Evolutionary conservation across 163 green algal species (phyloP).

Genomic region (Chlorella variabilis): DNA sequence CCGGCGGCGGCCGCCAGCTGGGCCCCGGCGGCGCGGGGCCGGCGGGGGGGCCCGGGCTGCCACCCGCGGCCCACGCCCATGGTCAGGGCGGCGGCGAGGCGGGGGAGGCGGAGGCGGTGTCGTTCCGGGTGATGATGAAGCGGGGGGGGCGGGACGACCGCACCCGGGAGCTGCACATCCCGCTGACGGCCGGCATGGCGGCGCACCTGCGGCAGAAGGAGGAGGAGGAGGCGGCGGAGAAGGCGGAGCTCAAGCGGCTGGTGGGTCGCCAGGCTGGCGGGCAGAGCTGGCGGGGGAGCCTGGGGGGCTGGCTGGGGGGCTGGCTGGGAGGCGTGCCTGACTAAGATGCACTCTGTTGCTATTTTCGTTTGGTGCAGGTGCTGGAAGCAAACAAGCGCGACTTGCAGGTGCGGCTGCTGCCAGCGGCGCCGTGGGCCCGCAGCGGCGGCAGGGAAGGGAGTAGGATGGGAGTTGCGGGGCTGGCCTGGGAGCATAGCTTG

Average conservation of each 20-base stretch:
- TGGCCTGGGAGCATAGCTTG: too few relatives aligned
- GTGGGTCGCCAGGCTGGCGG: too few relatives aligned
- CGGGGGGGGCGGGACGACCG: slow-evolving; percentile 72
- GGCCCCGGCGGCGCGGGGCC: not conserved
- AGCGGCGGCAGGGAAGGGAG: too few relatives aligned
- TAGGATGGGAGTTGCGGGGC: too few relatives aligned
- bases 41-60: not conserved
- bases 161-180: slow-evolving; percentile 61
- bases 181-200: slow-evolving; percentile 70
- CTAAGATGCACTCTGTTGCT: too few relatives aligned
- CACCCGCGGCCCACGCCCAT: not conserved
- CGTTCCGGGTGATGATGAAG: slow-evolving; percentile 63
- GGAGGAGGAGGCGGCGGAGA: slow-evolving; percentile 75
- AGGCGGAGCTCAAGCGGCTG: slow-evolving; percentile 84
- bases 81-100: not conserved
- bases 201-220: slow-evolving; percentile 60
- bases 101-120: not conserved
- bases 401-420: slow-evolving; percentile 17
- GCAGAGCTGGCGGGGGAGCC: too few relatives aligned
- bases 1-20: not conserved
- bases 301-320: too few relatives aligned
- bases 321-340: too few relatives aligned
- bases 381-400: slow-evolving; percentile 64
- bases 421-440: too few relatives aligned
- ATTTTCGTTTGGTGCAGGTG: too few relatives aligned